These are phyloP conservation scores for Penicillium thymicola DNA, from an alignment of 2,329 filamentous ascomycete species.

Conservation along the genomic window DNA sequence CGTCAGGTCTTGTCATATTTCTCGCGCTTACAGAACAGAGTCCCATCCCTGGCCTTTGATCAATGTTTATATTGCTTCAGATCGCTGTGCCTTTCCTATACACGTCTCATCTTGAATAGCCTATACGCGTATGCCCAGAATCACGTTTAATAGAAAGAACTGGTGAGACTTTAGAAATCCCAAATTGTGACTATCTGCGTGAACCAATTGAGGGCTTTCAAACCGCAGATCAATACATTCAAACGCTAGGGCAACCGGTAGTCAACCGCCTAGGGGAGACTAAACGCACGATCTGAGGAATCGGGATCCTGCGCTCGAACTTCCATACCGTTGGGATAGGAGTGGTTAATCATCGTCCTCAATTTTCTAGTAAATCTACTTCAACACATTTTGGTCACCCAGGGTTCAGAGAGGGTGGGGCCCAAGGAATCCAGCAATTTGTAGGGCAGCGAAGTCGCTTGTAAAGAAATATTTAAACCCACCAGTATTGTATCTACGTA, in stretches of 20 bases:
- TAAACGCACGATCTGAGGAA: neutral
- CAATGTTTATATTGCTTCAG: neutral
- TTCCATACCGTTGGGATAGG: neutral
- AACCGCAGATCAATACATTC: too few species aligned
- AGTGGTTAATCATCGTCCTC: conserved; percentile 2
- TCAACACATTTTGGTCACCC: neutral
- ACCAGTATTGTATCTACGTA: neutral
- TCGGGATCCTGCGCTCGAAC: neutral
- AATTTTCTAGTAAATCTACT: conserved; percentile 2
- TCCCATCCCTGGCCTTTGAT: neutral
- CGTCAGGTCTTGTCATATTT: conserved; percentile 5
- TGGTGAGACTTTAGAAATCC: too few species aligned
- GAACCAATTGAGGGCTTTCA: too few species aligned
- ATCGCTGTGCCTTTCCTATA: too few species aligned
- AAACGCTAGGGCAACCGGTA: too few species aligned
- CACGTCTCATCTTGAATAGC: too few species aligned
- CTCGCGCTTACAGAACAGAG: neutral
- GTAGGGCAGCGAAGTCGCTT: neutral
- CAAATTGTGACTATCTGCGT: too few species aligned
- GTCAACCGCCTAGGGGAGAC: too few species aligned
- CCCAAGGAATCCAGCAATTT: neutral
- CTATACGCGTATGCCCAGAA: too few species aligned
- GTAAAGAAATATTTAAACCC: neutral
- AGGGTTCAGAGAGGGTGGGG: neutral
- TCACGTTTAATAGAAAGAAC: too few species aligned